Evolutionary conservation across 1,284 basidiomycete species (phyloP).

Genomic region (Ceratorhiza oryzae-sativae): DNA sequence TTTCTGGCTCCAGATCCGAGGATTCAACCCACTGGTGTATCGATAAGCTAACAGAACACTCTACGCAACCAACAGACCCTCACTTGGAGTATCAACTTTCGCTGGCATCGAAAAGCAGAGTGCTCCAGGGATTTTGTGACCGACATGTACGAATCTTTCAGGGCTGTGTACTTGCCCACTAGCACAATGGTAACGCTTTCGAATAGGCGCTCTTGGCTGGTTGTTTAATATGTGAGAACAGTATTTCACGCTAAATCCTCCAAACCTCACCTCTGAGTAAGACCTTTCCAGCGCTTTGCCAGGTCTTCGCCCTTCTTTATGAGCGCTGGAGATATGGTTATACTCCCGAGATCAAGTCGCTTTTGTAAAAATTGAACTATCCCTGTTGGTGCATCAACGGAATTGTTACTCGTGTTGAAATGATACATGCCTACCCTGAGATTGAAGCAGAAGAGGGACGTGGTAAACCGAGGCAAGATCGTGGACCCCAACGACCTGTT

Average conservation of each 20-base stretch:
- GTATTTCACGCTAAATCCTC: not conserved
- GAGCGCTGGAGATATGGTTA: conserved; percentile 67
- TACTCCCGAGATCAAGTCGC: conserved; percentile 74
- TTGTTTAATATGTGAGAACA: not conserved
- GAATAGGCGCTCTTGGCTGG: conserved; percentile 88
- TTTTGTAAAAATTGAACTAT: conserved; percentile 86
- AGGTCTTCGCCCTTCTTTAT: conserved; percentile 70
- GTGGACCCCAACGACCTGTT: conserved; percentile 96
- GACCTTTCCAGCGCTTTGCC: conserved; percentile 77
- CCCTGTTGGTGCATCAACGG: conserved; percentile 48
- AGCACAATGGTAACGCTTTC: conserved; percentile 91
- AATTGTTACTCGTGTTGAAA: not conserved
- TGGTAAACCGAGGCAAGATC: conserved; percentile 98
- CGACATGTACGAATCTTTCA: conserved; percentile 99
- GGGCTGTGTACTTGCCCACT: conserved; percentile 97
- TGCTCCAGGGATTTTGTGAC: conserved; percentile 98
- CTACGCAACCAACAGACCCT: conserved; percentile 46
- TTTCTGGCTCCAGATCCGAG: conserved; percentile 86
- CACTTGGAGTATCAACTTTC: conserved; percentile 83
- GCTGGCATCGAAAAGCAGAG: conserved; percentile 89
- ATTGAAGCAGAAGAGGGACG: conserved; percentile 90
- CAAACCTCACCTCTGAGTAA: conserved; percentile 72
- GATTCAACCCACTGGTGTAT: conserved; percentile 92
- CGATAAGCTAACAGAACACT: conserved; percentile 12
- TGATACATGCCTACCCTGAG: conserved; percentile 65